Base-by-base conservation (phyloP, 306 rosid species). In the Vachellia collinsii region DNA sequence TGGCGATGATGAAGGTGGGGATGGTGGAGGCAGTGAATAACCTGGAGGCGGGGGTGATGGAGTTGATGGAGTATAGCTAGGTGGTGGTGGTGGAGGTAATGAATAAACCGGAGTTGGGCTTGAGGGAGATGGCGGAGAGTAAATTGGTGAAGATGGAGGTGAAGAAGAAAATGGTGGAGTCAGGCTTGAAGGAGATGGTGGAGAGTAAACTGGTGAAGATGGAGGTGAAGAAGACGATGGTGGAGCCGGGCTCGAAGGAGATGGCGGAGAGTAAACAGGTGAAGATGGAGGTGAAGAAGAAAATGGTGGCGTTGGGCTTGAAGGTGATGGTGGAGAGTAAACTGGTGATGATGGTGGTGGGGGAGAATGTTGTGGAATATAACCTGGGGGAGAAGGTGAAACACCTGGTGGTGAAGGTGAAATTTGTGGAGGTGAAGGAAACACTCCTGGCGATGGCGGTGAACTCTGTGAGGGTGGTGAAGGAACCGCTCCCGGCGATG, bases 401-500 rank as follows among this genome's bases (percentile, higher is more conserved):
- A 17, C 10, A 17, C 58, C 58, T 1, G 82, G 29, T 5, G 82
- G 83, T 0, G 64, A 22, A 0, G 83, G 75, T 0, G 84, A 80
- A 1, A 77, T 85, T 0, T 90, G 46, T 12, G 56, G 56, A 4
- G 56, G 56, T 50, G 54, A 3, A 11, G 89, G 63, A 8, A 41
- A 11, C 8, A 25, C 67, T 11, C 14, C 37, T 7, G 62, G 62
- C 8, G 62, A 11, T 5, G 62, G 59, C 17, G 59, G 62, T 7
- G 17, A 19, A n/a, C 62, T 8, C 1, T 12, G 62, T 7, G 62
- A 54, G 3, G 62, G 62, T 4, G 62, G 62, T 8, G 62, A 86
- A 0, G 89, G 56, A 13, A 36, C n/a, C 3, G 29, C 68, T 62
- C 39, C 39, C 4, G 68, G n/a, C 41, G 68, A 11, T 1, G n/a